Conservation (phyloP, 2,329 filamentous ascomycete species). For the Achaetomium macrosporum region DNA sequence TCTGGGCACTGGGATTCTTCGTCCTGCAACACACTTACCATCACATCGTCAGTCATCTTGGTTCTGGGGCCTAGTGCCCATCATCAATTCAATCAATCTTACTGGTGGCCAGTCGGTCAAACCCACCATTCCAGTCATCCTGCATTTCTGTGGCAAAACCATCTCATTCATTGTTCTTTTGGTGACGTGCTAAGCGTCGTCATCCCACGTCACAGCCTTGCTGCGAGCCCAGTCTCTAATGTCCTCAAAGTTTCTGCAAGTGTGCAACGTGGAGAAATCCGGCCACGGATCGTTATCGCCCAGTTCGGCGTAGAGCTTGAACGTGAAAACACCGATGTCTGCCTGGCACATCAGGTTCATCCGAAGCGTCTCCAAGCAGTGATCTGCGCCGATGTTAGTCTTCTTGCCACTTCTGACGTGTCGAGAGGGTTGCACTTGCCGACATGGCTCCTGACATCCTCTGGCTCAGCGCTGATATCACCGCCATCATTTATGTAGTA, state of each 20-base stretch:
- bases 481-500: background rate
- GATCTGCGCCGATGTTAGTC: background rate
- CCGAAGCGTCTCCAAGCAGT: constrained; percentile 5
- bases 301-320: constrained; percentile 7
- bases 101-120: no score
- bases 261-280: constrained; percentile 9
- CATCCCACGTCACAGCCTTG: constrained; percentile 7
- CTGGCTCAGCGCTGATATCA: background rate
- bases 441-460: constrained; percentile 2
- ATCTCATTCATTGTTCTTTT: no score
- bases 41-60: no score
- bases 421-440: background rate
- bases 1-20: no score
- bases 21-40: no score
- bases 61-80: no score
- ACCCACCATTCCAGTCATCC: no score
- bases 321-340: constrained; percentile 9
- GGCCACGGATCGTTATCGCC: constrained; percentile 10
- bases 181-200: constrained; percentile 5
- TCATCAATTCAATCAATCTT: no score
- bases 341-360: constrained; percentile 10
- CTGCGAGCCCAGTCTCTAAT: constrained; percentile 3
- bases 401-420: no score
- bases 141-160: no score
- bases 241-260: constrained; percentile 6